Evolutionary conservation across 192 early-diverging fungal species (phyloP), one percentile per base, ranked within the genome.

Genomic region (Cladochytrium replicatum): DNA sequence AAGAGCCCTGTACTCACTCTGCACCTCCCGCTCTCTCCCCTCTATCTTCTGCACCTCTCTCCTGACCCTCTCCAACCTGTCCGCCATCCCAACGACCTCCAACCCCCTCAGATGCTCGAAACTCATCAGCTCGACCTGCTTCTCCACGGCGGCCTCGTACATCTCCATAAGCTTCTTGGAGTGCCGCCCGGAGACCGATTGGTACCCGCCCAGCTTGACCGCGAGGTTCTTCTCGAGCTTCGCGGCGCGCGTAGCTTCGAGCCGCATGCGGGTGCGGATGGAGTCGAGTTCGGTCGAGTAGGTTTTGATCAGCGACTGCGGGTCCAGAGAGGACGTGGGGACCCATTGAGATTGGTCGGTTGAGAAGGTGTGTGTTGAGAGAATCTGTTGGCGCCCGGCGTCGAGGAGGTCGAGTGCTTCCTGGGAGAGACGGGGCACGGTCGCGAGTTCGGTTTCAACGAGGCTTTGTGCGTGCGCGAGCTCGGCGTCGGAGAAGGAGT

Each of bases 141-240:
- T 45, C 5, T 34, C 29, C 41, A 42, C 54, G 1, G 34, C 31
- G 19, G 54, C 58, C 4, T 48, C 48, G 7, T 65, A 43, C 22
- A 88, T 78, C 13, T 78, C 74, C n/a, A 58, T 32, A 17, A 95
- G 54, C 43, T 72, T 55, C 41, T 69, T 72, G 8, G 83, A 69
- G 26, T 90, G 79, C 3, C n/a, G n/a, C n/a, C n/a, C n/a, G n/a
- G n/a, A n/a, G n/a, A n/a, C n/a, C n/a, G 72, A 57, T 67, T 86
- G 75, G 61, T 92, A 90, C 24, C 92, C 92, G 42, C 91, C 92
- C 32, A 94, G 61, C 4, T 70, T 69, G 11, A 93, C 69, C 8
- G 62, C 71, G 19, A 92, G 57, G 47, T 85, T 85, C 55, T 87
- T 88, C 59, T 98, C 94, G 11, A 87, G 45, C 61, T 94, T 94